Percentiles rank a stretch among this genome's conserved stretches.
phyloP scores from a whole-genome alignment of 257 asterid species.

The Solanum appendiculatum region DNA sequence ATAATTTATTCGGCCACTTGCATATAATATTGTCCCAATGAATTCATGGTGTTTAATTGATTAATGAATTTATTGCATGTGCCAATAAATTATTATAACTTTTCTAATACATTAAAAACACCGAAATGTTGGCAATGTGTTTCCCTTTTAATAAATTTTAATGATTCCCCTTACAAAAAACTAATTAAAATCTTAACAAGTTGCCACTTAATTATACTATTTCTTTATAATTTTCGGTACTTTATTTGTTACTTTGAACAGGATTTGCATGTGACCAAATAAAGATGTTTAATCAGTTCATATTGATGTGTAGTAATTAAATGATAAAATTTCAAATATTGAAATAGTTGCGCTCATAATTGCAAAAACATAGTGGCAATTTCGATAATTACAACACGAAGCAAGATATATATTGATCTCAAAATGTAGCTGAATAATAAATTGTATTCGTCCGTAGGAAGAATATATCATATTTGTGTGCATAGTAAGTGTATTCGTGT shows the following conservation, averaged over 20 bases:
- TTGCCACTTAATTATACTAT: not conserved
- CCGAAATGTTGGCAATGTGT: not conserved
- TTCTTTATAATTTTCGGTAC: too few species aligned
- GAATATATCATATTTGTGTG: too few species aligned
- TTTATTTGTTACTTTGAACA: too few species aligned
- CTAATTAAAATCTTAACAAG: not conserved
- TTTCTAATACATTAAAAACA: not conserved
- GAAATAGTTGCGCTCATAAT: too few species aligned
- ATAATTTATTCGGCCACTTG: not conserved
- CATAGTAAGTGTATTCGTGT: too few species aligned
- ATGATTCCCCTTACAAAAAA: not conserved
- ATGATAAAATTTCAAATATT: too few species aligned
- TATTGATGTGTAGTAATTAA: not conserved
- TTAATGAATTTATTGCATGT: not conserved
- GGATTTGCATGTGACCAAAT: not conserved
- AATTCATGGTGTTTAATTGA: not conserved
- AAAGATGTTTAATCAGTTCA: not conserved
- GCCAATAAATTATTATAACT: not conserved
- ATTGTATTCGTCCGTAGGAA: too few species aligned
- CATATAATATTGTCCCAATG: not conserved
- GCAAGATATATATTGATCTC: too few species aligned
- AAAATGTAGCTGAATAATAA: too few species aligned
- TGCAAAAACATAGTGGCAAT: too few species aligned
- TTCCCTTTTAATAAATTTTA: not conserved
- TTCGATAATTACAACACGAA: too few species aligned